Base-by-base conservation (phyloP, 805 yeast genomes). In the Saturnispora galanensis region DNA sequence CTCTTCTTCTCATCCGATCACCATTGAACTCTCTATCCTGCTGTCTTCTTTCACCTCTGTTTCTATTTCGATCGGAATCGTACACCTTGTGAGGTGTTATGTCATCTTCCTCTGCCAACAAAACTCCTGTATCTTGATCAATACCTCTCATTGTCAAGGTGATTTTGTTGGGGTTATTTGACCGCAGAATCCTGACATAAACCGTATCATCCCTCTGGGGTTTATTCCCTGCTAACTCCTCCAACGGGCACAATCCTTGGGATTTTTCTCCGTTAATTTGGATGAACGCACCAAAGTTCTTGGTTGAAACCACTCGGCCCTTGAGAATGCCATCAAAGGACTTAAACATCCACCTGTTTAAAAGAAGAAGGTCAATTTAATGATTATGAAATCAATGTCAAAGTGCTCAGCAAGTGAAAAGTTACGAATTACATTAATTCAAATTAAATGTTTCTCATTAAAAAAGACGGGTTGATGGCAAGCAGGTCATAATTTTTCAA, bases 241-340 rank as follows among this genome's bases (percentile, higher is more conserved):
- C 85, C 0, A 84, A 71, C 56, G 89, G 97, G 33, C 89, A 80
- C 13, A 89, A 65, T 0, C 95, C 95, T 53, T 66, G 77, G 39
- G 34, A 28, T n/a, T 39, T 11, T n/a, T 40, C 35, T 8, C 38
- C 39, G 1, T 41, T 76, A 1, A 89, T 58, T 9, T 74, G 61
- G 0, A 87, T 73, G 57, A 89, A 90, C 1, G 87, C 94, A 0
- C 97, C 97, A 62, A 78, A 89, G 2, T 73, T 60, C 36, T 78
- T 77, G 1, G 84, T 53, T 38, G 74, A 76, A 39, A 68, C 69
- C 3, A 90, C 81, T 21, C 51, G 61, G 0, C 95, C 97, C 28
- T 60, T 60, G 52, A 81, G 79, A 0, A 84, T 31, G 6, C 38
- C 12, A n/a, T 39, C 26, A 13, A 37, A 31, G n/a, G 39, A 35